Evolutionary conservation across 495 filamentous ascomycete genomes (phyloP), one percentile per base, ranked within the genome.

Genomic region (Aspergillus affinis): DNA sequence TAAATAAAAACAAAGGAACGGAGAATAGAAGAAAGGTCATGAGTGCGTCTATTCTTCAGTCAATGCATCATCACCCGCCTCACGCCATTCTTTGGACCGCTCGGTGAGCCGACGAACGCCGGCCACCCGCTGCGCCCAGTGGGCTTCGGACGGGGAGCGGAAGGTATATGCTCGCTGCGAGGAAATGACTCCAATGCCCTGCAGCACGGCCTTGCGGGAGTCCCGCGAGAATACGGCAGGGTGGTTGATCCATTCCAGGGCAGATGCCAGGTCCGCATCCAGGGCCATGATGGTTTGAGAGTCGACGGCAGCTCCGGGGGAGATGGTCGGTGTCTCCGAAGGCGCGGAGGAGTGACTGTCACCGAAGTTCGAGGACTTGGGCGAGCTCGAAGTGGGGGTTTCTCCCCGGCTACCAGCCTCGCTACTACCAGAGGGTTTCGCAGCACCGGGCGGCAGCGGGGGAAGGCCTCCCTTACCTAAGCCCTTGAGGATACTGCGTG

Each of bases 221-320:
- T 99, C 94, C n/a, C 94, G 86, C 23, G 88, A 86, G 65, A 99
- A 99, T 8, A 98, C 90, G 2, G 93, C 93, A 6, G 94, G 95
- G 69, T 99, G 95, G 65, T 88, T 91, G 70, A 99, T 98, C 94
- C 94, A 99, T 72, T 99, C 94, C n/a, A 99, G 79, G n/a, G 89
- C 87, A 10, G 90, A 81, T 69, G 97, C 90, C 9, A 99, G 82
- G 66, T 98, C 94, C 6, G 89, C 85, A 67, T 98, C 94, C 17
- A 99, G 85, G 5, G 95, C 95, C 19, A 83, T 79, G 66, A 98
- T 90, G 4, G 90, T 94, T 29, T 81, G 75, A 6, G 80, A 67
- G 66, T 97, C 93, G 56, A 97, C 91, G 10, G 89, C 87, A 3
- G 86, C 82, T 8, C 85, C 80, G 8, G 88, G 86, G 0, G 83